Evolutionary conservation across 2,329 filamentous ascomycete genomes (phyloP), one percentile per base, ranked within the genome.

Genomic region (Penicillium sp.): DNA sequence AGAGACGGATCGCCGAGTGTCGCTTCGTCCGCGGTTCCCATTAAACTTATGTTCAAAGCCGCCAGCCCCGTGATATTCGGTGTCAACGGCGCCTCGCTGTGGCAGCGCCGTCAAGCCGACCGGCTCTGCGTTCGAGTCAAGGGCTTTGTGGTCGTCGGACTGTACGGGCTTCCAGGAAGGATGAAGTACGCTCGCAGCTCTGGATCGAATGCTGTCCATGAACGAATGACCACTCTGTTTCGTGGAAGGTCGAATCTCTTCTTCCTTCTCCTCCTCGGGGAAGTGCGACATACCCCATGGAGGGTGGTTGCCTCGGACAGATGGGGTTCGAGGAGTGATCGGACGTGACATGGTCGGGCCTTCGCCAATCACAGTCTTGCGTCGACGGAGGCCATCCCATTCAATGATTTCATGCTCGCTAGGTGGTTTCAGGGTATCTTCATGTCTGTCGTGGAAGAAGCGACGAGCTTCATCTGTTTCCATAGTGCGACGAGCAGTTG

Each of bases 251-350:
- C 60, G 59, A 29, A 63, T 54, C 4, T 69, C 55, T 75, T 55
- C 75, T 39, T 83, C 82, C 32, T 81, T 78, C 10, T 84, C 76
- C 50, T 87, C 84, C 18, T 87, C 83, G 7, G 92, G 91, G 68
- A 96, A 90, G 34, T 84, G 85, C 0, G 91, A 89, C 90, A 96
- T 95, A 45, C 93, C 93, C 8, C 96, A 76, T 0, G 92, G 92
- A 1, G 89, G 90, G 67, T 94, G 89, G 0, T 80, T 62, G 0
- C 79, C 81, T 61, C 79, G 83, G 31, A 67, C 54, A 5, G 69
- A 72, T n/a, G 59, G 67, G 31, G 62, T 60, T 36, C 70, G 66
- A 42, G 69, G 64, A 8, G 69, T 76, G 42, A 72, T 69, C 14
- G 82, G 62, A 5, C 64, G 62, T 50, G 77, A 76, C 65, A 69